These are phyloP conservation scores for Alternaria novae-zelandiae DNA, from an alignment of 2,329 filamentous ascomycete species.

Conservation along the genomic window DNA sequence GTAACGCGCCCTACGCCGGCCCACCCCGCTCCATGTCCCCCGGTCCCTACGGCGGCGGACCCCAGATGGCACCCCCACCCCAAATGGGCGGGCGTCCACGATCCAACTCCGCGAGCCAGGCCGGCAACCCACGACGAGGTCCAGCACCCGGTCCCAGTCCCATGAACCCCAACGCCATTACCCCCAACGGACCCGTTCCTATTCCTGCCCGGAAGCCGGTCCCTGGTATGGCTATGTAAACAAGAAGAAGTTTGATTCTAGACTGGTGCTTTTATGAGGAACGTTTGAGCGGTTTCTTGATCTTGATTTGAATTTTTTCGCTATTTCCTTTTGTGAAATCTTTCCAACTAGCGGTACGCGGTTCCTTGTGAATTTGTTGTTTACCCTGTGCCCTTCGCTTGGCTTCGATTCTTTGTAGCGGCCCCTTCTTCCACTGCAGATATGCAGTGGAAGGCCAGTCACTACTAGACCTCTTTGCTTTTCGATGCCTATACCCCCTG, in stretches of 20 bases:
- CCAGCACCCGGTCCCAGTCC: constrained; percentile 46
- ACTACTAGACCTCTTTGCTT: constrained; percentile 15
- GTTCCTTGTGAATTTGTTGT: constrained; percentile 5
- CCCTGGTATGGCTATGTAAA: constrained; percentile 54
- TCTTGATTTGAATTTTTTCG: constrained; percentile 5
- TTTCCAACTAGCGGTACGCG: neutral
- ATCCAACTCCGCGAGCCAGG: constrained; percentile 47
- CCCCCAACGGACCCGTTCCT: constrained; percentile 10
- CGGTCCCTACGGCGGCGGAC: constrained; percentile 47
- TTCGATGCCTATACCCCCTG: constrained; percentile 26
- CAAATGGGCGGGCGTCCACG: constrained; percentile 43
- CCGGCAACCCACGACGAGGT: constrained; percentile 32
- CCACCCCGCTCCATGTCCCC: constrained; percentile 49
- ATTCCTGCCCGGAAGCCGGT: constrained; percentile 55
- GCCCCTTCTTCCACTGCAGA: neutral
- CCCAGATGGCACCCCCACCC: constrained; percentile 39
- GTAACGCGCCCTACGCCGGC: constrained; percentile 46
- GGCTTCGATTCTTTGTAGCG: constrained; percentile 9
- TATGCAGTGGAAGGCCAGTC: neutral
- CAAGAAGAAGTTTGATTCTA: neutral
- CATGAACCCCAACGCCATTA: constrained; percentile 40
- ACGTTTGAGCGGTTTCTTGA: constrained; percentile 24
- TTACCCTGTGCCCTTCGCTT: constrained; percentile 14
- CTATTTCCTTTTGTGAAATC: constrained; percentile 6
- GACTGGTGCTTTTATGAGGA: constrained; percentile 31